phyloP scores from a whole-genome alignment of 1,284 basidiomycete species.

The Leccinum laetum region DNA sequence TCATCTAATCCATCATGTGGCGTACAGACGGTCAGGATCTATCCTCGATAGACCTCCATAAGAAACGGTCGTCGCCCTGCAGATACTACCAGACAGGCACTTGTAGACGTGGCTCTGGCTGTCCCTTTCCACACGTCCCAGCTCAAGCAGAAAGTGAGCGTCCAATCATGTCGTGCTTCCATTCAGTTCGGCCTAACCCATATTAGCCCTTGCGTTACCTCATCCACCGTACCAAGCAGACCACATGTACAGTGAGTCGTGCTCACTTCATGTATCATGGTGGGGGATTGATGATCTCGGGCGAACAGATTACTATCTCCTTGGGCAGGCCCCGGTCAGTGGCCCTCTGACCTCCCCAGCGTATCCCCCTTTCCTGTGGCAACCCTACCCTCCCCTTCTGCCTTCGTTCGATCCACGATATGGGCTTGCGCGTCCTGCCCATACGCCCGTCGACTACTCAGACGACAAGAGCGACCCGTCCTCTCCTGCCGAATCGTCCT shows the following conservation, averaged over 20 bases:
- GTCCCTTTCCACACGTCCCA: slow-evolving; percentile 26
- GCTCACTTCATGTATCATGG: background rate
- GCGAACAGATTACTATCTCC: slow-evolving; percentile 20
- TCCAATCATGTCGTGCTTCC: background rate
- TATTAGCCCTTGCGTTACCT: slow-evolving; percentile 7
- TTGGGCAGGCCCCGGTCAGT: slow-evolving; percentile 22
- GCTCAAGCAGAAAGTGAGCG: slow-evolving; percentile 17
- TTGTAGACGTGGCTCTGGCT: slow-evolving; percentile 30
- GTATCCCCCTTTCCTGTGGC: slow-evolving; percentile 26
- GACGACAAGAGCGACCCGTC: slow-evolving; percentile 31
- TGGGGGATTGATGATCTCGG: slow-evolving; percentile 8
- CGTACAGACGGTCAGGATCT: slow-evolving; percentile 13
- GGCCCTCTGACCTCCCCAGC: slow-evolving; percentile 14
- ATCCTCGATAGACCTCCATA: background rate
- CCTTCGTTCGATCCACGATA: slow-evolving; percentile 21
- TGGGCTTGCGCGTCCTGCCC: slow-evolving; percentile 9
- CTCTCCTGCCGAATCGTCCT: slow-evolving; percentile 24
- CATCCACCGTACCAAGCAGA: slow-evolving; percentile 16
- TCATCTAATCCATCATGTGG: slow-evolving; percentile 10
- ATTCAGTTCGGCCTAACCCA: slow-evolving; percentile 14
- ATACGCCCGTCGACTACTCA: slow-evolving; percentile 13
- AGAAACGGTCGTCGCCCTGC: slow-evolving; percentile 17
- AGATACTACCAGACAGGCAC: slow-evolving; percentile 25
- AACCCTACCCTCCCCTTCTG: slow-evolving; percentile 19
- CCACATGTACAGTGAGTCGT: slow-evolving; percentile 21